Percentiles rank a stretch among this genome's conserved stretches.
phyloP scores from a whole-genome alignment of 495 filamentous ascomycete genomes.

The Trichocladium antarcticum region DNA sequence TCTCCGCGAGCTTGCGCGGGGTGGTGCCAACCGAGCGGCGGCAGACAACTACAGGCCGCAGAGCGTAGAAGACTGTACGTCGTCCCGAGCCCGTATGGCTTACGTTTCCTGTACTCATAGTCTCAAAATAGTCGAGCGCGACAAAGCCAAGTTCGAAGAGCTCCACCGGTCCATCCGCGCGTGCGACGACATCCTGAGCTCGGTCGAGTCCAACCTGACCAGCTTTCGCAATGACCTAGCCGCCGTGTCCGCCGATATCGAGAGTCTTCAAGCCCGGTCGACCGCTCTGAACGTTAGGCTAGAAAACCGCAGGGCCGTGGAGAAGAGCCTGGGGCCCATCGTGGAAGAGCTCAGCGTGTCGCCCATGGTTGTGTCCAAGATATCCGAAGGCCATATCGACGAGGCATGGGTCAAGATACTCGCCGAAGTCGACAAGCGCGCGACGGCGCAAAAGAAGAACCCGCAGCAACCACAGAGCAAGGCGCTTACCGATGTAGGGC shows the following conservation, averaged over 20 bases:
- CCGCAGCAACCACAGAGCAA: constrained; percentile 54
- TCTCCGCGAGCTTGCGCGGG: constrained; percentile 56
- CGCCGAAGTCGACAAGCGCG: constrained; percentile 71
- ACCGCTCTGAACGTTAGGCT: constrained; percentile 73
- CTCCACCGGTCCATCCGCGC: constrained; percentile 79
- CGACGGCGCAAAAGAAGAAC: constrained; percentile 54
- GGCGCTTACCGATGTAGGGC: constrained; percentile 70
- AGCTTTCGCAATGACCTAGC: constrained; percentile 89
- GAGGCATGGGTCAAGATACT: constrained; percentile 79
- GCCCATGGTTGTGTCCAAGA: constrained; percentile 66
- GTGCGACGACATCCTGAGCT: constrained; percentile 86
- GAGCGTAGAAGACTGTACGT: constrained; percentile 66
- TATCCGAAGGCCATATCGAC: constrained; percentile 81
- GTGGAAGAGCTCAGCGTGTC: constrained; percentile 88
- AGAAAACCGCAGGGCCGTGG: constrained; percentile 79
- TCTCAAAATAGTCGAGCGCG: constrained; percentile 54
- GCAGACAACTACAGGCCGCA: constrained; percentile 49
- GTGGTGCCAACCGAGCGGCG: constrained; percentile 29
- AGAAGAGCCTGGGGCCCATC: constrained; percentile 76
- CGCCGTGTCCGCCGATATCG: constrained; percentile 85
- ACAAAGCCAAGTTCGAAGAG: constrained; percentile 82
- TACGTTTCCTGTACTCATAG: constrained; percentile 23
- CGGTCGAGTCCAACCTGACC: constrained; percentile 82
- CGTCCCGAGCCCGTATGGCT: constrained; percentile 11
- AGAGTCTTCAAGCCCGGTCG: constrained; percentile 79